A percentile compares a stretch with the other conserved stretches of the same genome.
These are phyloP conservation scores for Nicotiana benthamiana DNA, from an alignment of 257 asterid genomes.

Conservation along the genomic window DNA sequence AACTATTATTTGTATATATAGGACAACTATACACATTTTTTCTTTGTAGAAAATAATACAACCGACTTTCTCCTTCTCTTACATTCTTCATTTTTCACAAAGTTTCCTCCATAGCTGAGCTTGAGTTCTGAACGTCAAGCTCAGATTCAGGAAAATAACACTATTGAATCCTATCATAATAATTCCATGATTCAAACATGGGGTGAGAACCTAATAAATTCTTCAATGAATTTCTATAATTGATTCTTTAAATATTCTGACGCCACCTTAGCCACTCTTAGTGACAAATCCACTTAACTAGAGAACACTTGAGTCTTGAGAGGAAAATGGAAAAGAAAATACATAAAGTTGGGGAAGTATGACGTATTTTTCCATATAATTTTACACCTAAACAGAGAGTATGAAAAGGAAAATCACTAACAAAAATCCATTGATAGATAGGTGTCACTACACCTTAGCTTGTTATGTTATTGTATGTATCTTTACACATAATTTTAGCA, in stretches of 20 bases:
- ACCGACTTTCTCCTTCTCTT: too few species aligned
- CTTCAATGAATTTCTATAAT: background rate
- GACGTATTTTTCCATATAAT: slow-evolving; percentile 26
- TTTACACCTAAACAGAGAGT: slow-evolving; percentile 16
- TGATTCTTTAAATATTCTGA: slow-evolving; percentile 24
- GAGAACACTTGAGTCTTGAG: slow-evolving; percentile 29
- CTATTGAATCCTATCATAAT: background rate
- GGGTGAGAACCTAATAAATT: background rate
- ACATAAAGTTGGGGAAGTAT: background rate
- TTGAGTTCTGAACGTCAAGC: too few species aligned
- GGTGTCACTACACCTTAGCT: background rate
- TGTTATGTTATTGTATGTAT: background rate
- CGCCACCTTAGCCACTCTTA: slow-evolving; percentile 41
- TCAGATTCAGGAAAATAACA: too few species aligned
- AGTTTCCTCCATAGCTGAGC: too few species aligned
- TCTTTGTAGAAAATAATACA: too few species aligned
- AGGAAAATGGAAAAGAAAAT: background rate
- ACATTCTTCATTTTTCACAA: too few species aligned
- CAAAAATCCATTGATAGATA: background rate
- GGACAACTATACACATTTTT: too few species aligned
- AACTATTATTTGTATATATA: too few species aligned
- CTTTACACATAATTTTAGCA: slow-evolving; percentile 25
- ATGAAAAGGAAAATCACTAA: slow-evolving; percentile 43
- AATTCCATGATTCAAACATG: background rate
- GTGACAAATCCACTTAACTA: slow-evolving; percentile 48